Percentiles rank a stretch among this genome's conserved stretches.
phyloP scores from a whole-genome alignment of 2,329 filamentous ascomycete genomes.

The Colletotrichum sansevieriae region DNA sequence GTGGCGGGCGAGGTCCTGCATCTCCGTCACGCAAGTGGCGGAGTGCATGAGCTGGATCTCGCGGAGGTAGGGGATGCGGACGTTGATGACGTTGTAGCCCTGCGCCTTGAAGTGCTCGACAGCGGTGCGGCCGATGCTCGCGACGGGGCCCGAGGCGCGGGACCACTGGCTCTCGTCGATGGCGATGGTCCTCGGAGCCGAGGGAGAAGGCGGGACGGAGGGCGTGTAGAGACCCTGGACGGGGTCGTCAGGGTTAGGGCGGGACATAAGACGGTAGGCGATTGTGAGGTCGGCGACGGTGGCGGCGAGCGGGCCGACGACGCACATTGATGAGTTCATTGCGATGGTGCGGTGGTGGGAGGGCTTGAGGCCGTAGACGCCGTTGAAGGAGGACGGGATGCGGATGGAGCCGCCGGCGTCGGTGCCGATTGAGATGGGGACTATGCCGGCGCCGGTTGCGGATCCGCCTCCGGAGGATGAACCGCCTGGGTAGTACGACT shows the following conservation, averaged over 20 bases:
- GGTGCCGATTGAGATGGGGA: constrained; percentile 81
- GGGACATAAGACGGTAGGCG: constrained; percentile 84
- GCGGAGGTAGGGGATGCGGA: constrained; percentile 74
- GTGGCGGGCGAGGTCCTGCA: constrained; percentile 58
- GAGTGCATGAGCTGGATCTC: constrained; percentile 84
- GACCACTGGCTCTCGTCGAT: constrained; percentile 70
- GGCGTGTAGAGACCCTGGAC: constrained; percentile 74
- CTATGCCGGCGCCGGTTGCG: constrained; percentile 75
- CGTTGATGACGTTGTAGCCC: constrained; percentile 66
- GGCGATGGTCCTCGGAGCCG: constrained; percentile 74
- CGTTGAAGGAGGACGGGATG: constrained; percentile 81
- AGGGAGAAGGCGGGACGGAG: constrained; percentile 59
- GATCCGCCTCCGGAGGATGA: constrained; percentile 84
- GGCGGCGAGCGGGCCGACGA: constrained; percentile 81
- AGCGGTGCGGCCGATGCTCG: constrained; percentile 70
- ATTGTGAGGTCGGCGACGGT: constrained; percentile 83
- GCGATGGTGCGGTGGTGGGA: constrained; percentile 77
- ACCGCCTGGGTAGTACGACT: constrained; percentile 82
- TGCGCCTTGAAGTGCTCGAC: constrained; percentile 69
- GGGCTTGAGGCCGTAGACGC: constrained; percentile 85
- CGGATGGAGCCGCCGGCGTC: constrained; percentile 82
- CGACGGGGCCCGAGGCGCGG: constrained; percentile 71
- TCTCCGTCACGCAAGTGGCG: constrained; percentile 81
- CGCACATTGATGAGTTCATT: constrained; percentile 67
- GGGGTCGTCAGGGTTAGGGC: constrained; percentile 71